Percentiles rank a stretch among this genome's conserved stretches.
Conservation (phyloP, 108 stramenopile species). For the Nitzschia sp. region DNA sequence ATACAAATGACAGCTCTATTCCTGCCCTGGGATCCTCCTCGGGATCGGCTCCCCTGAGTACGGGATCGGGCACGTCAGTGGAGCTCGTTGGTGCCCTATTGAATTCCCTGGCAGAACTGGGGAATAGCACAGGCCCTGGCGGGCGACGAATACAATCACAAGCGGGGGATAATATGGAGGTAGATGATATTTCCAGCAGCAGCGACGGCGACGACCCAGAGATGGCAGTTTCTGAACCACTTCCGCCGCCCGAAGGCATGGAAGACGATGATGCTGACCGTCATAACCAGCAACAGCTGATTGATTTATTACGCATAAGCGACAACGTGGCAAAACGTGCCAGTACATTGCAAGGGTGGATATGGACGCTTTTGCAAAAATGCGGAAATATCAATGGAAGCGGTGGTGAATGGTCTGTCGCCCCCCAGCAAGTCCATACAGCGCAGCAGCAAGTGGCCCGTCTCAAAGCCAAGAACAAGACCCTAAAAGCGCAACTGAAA, state of each 20-base stretch:
- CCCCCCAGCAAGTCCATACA: constrained; percentile 3
- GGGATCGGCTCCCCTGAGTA: constrained; percentile 30
- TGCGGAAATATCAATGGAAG: constrained; percentile 7
- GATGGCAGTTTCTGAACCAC: background rate
- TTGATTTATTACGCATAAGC: constrained; percentile 35
- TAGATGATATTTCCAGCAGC: background rate
- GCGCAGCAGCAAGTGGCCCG: constrained; percentile 20
- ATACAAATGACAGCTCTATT: background rate
- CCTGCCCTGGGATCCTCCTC: background rate
- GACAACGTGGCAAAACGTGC: constrained; percentile 48
- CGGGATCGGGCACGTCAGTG: constrained; percentile 44
- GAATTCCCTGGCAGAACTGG: constrained; percentile 31
- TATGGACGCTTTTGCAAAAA: constrained; percentile 46
- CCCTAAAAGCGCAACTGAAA: constrained; percentile 50
- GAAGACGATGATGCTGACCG: background rate
- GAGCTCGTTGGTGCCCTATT: constrained; percentile 37
- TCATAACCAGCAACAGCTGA: constrained; percentile 26
- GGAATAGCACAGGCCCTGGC: background rate
- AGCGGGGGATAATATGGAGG: constrained; percentile 12
- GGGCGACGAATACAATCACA: constrained; percentile 13
- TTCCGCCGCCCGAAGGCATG: background rate
- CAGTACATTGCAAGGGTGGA: constrained; percentile 44
- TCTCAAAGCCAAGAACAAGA: constrained; percentile 23
- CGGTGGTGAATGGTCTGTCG: background rate
- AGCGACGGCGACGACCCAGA: background rate